These are phyloP conservation scores for Ogataea nitratoaversa DNA, from an alignment of 805 yeast genomes.

Conservation along the genomic window DNA sequence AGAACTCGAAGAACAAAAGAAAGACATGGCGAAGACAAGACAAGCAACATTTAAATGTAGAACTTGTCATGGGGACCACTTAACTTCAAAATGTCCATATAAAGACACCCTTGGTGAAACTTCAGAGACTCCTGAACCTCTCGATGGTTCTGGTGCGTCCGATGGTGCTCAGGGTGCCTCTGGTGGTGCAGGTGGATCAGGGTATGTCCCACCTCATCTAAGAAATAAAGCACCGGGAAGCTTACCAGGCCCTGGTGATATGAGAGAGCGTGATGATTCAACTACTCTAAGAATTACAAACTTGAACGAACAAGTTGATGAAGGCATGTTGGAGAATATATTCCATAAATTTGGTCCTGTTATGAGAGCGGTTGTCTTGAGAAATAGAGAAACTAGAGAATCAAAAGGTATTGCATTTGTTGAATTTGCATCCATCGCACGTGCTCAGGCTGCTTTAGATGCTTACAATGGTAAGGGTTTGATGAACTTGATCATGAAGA, in stretches of 20 bases:
- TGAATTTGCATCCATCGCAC: constrained; percentile 60
- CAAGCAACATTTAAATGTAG: constrained; percentile 68
- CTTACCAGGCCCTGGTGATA: constrained; percentile 23
- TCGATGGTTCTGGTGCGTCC: constrained; percentile 1
- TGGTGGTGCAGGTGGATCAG: constrained; percentile 32
- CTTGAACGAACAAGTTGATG: constrained; percentile 80
- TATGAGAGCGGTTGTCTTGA: constrained; percentile 76
- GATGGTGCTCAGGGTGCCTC: constrained; percentile 23
- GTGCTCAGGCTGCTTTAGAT: constrained; percentile 76
- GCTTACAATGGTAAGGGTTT: constrained; percentile 85
- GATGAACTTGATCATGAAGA: constrained; percentile 76
- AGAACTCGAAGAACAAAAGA: constrained; percentile 52
- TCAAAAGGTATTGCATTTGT: constrained; percentile 96
- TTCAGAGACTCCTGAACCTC: constrained; percentile 13
- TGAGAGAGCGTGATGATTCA: constrained; percentile 68
- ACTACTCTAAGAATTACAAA: constrained; percentile 88
- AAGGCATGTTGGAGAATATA: constrained; percentile 66
- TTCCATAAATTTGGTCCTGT: constrained; percentile 61
- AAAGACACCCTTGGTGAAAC: constrained; percentile 70
- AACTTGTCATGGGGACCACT: constrained; percentile 91
- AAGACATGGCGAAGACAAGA: constrained; percentile 46
- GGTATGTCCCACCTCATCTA: constrained; percentile 62
- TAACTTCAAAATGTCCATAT: constrained; percentile 93
- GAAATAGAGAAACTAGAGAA: constrained; percentile 89
- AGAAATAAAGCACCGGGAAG: constrained; percentile 28